These are phyloP conservation scores for Fomitopsis schrenkii DNA, from an alignment of 1,284 basidiomycete species.

Conservation along the genomic window DNA sequence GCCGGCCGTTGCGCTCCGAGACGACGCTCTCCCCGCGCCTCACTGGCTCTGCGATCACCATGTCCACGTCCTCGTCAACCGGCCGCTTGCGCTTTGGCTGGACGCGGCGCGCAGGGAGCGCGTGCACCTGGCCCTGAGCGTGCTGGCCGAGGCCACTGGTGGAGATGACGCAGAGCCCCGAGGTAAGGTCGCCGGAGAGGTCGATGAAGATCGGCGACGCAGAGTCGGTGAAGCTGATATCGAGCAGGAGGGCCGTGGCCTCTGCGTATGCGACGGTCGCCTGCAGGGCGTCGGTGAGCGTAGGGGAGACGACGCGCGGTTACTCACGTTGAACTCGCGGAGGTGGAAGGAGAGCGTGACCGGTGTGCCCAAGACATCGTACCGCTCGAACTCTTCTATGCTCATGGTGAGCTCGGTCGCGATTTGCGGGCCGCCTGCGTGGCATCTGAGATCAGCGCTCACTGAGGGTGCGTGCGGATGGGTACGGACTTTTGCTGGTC, in stretches of 20 bases:
- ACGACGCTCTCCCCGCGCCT: neutral
- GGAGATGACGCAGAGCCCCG: constrained; percentile 69
- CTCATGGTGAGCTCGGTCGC: constrained; percentile 71
- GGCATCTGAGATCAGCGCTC: neutral
- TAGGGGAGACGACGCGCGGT: neutral
- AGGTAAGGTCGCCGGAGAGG: constrained; percentile 57
- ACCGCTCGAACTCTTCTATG: constrained; percentile 72
- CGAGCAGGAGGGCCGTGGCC: constrained; percentile 54
- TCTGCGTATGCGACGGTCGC: constrained; percentile 77
- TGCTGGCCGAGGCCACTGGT: constrained; percentile 56
- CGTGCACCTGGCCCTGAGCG: constrained; percentile 12
- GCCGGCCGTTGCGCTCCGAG: constrained; percentile 24
- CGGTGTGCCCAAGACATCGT: constrained; percentile 57
- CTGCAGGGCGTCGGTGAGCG: constrained; percentile 31
- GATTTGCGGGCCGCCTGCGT: constrained; percentile 56
- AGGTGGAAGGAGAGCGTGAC: constrained; percentile 73
- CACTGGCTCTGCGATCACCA: neutral
- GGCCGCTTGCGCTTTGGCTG: constrained; percentile 13
- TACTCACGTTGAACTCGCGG: constrained; percentile 72
- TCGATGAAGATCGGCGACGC: constrained; percentile 70
- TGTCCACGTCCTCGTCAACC: neutral
- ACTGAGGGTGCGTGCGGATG: neutral
- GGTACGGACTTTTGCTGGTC: constrained; percentile 53
- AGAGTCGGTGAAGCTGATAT: constrained; percentile 71
- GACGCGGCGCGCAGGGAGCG: neutral